Conservation (phyloP, 495 filamentous ascomycete genomes). For the Lophiotrema nucula region DNA sequence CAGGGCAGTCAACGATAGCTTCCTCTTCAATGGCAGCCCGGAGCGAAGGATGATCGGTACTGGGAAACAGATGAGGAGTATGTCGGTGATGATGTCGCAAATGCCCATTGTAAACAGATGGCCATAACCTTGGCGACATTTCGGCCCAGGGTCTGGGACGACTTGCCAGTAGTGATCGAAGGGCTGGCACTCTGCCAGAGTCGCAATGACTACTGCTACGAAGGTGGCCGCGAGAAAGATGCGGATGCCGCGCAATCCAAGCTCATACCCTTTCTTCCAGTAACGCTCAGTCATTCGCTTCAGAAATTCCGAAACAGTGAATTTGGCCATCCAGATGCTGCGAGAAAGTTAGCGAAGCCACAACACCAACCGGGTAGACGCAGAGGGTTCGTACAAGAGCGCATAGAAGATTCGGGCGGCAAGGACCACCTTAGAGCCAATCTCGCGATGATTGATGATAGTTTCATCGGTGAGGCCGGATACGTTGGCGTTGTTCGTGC, state of each 20-base stretch:
- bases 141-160: slow-evolving; percentile 77
- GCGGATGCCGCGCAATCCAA: slow-evolving; percentile 66
- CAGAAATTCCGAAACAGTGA: slow-evolving; percentile 87
- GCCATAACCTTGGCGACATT: slow-evolving; percentile 78
- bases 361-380: not conserved
- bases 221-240: slow-evolving; percentile 75
- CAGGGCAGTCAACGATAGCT: slow-evolving; percentile 58
- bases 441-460: slow-evolving; percentile 48
- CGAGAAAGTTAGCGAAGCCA: not conserved
- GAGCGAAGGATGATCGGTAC: slow-evolving; percentile 79
- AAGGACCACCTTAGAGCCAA: slow-evolving; percentile 66
- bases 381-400: slow-evolving; percentile 51
- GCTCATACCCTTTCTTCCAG: slow-evolving; percentile 70
- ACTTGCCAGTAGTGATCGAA: slow-evolving; percentile 90
- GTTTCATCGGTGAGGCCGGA: slow-evolving; percentile 44
- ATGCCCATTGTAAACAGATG: slow-evolving; percentile 86
- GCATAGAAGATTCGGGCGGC: slow-evolving; percentile 66
- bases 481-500: slow-evolving; percentile 78
- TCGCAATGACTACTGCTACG: slow-evolving; percentile 72
- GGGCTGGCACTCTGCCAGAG: slow-evolving; percentile 81
- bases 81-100: slow-evolving; percentile 82
- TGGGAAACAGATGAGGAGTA: slow-evolving; percentile 82
- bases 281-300: slow-evolving; percentile 68
- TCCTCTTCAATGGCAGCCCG: slow-evolving; percentile 63
- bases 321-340: slow-evolving; percentile 90